Evolutionary conservation across 129 eudicot genomes (phyloP), one percentile per base, ranked within the genome.

Genomic region (carrot (Daucus carota)): DNA sequence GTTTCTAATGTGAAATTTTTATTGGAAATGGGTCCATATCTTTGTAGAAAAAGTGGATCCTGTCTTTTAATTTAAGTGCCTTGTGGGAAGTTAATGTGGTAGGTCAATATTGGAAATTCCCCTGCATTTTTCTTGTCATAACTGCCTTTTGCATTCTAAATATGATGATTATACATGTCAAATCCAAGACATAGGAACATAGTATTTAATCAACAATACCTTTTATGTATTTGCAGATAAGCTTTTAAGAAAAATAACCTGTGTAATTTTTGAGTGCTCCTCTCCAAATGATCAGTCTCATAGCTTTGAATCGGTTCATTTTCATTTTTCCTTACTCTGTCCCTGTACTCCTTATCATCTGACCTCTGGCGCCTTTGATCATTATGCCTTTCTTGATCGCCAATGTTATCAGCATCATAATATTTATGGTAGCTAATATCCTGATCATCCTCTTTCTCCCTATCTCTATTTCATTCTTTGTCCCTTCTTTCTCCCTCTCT

Each of bases 321-420:
- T 29, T 80, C 85, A 65, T 63, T 41, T 75, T 32, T 80, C 63
- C 78, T 80, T 34, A 47, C 10, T 74, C 83, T 82, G 42, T 79
- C 87, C 24, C 60, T 85, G 47, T 66, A 73, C 54, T 75, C 76
- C 28, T 76, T 65, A 54, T 82, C 82, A 77, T 77, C 76, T 75
- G 46, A 33, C 59, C 84, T 83, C 60, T 54, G 72, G 57, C 57
- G 71, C 72, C 83, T 75, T 48, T 65, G 71, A 71, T 78, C 79
- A 69, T 60, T 57, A 75, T 68, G 47, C 62, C 82, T 77, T 45
- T 82, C 75, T 42, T 73, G 73, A 18, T 63, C 54, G 26, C 38
- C 76, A 77, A 76, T 75, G 50, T 57, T 57, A 57, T 78, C 74
- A 29, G 40, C 77, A 59, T 72, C 81, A 34, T 71, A 40, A 72